Conservation (phyloP, 1,284 basidiomycete species). For the Ceratobasidium sp. region DNA sequence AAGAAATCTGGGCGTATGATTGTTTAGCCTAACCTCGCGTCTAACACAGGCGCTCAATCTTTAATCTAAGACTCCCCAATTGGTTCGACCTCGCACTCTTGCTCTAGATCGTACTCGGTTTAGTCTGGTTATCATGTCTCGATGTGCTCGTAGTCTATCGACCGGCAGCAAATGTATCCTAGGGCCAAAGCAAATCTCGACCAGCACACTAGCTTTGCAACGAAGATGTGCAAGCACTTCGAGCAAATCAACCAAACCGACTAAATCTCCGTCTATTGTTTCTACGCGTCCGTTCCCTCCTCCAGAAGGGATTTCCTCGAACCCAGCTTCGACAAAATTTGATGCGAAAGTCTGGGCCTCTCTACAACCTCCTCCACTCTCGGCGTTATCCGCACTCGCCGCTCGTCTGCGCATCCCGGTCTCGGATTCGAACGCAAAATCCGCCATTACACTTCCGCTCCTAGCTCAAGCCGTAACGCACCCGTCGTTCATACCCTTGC, state of each 20-base stretch:
- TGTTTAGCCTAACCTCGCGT: neutral
- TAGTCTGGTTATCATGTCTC: constrained; percentile 1
- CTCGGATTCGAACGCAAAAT: constrained; percentile 36
- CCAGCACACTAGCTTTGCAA: neutral
- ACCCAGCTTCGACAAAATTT: constrained; percentile 36
- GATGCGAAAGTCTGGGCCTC: constrained; percentile 70
- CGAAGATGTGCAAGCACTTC: neutral
- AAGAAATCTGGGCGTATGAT: neutral
- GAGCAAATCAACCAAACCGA: too few species aligned
- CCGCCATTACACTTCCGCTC: constrained; percentile 28
- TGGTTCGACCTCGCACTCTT: neutral
- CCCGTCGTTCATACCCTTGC: constrained; percentile 72
- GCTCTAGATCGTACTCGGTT: neutral
- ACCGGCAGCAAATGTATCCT: neutral
- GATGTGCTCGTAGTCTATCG: constrained; percentile 3
- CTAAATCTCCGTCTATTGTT: constrained; percentile 37
- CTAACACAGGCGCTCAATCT: neutral
- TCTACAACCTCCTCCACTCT: constrained; percentile 74
- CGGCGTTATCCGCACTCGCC: constrained; percentile 77
- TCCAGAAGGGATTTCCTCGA: constrained; percentile 41
- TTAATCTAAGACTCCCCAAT: neutral
- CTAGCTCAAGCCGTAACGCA: constrained; percentile 78
- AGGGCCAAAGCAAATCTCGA: neutral
- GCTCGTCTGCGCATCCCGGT: constrained; percentile 76
- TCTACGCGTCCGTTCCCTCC: constrained; percentile 43